Conservation (phyloP, 2,329 filamentous ascomycete species). For the Daldinia sp. region DNA sequence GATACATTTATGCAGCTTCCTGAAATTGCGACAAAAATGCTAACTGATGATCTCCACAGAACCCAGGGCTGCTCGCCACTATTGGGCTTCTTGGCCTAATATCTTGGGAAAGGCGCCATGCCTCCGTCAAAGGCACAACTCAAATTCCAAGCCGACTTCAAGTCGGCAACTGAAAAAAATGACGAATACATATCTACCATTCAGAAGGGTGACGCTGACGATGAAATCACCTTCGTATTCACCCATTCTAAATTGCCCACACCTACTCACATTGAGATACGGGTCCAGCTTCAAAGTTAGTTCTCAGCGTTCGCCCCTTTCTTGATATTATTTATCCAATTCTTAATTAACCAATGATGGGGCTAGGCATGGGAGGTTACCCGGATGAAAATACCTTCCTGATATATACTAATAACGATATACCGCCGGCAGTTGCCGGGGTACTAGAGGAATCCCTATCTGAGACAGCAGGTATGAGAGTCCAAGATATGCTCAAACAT, state of each 20-base stretch:
- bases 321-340: neutral
- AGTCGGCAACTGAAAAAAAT: slow-evolving; percentile 26
- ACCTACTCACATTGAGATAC: slow-evolving; percentile 48
- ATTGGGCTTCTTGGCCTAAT: neutral
- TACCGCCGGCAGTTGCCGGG: slow-evolving; percentile 31
- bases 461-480: slow-evolving; percentile 33
- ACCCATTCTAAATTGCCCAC: slow-evolving; percentile 39
- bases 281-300: slow-evolving; percentile 49
- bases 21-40: too few species aligned
- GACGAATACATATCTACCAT: slow-evolving; percentile 58
- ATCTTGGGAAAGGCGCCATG: slow-evolving; percentile 28
- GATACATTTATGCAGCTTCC: neutral
- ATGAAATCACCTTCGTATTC: slow-evolving; percentile 72
- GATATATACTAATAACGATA: slow-evolving; percentile 39
- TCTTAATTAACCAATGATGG: neutral
- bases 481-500: slow-evolving; percentile 39
- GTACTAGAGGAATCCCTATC: slow-evolving; percentile 38
- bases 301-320: neutral
- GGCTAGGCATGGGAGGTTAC: slow-evolving; percentile 36
- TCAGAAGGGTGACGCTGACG: slow-evolving; percentile 72
- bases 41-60: neutral
- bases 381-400: slow-evolving; percentile 39
- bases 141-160: slow-evolving; percentile 40
- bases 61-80: neutral
- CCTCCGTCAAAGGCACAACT: slow-evolving; percentile 20